Evolutionary conservation across 495 filamentous ascomycete genomes (phyloP).

Genomic region (Aspergillus leporis): DNA sequence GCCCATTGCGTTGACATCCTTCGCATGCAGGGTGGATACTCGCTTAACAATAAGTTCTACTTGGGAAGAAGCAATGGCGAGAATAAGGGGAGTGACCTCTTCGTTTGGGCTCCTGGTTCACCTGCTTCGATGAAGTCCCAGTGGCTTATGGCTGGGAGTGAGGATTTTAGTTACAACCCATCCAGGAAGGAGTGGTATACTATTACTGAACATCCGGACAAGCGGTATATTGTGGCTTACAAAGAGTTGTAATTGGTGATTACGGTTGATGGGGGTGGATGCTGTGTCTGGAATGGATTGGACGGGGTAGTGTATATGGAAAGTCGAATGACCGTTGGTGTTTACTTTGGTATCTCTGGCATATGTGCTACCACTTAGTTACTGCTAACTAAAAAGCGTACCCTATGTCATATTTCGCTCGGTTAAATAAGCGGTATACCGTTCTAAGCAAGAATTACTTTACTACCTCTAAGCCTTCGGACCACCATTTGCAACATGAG

Average conservation of each 20-base stretch:
- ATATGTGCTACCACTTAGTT: no score
- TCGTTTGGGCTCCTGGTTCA: slow-evolving; percentile 20
- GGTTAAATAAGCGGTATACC: no score
- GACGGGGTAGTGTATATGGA: background rate
- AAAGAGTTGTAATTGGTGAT: slow-evolving; percentile 15
- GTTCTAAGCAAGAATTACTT: no score
- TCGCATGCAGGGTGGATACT: slow-evolving; percentile 24
- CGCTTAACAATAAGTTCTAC: slow-evolving; percentile 21
- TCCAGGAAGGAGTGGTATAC: slow-evolving; percentile 27
- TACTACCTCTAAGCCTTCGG: no score
- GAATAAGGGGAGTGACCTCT: slow-evolving; percentile 22
- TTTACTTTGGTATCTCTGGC: no score
- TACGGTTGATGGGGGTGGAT: no score
- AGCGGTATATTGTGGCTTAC: slow-evolving; percentile 23
- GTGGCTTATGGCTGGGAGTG: slow-evolving; percentile 27
- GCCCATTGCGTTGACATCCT: slow-evolving; percentile 23
- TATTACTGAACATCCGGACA: slow-evolving; percentile 23
- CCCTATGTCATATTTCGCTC: no score
- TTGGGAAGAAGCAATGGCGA: slow-evolving; percentile 24
- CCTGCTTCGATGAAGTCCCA: slow-evolving; percentile 4
- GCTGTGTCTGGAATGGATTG: no score
- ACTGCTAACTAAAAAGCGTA: no score
- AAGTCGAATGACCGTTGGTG: no score
- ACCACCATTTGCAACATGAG: no score
- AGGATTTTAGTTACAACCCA: slow-evolving; percentile 25